Evolutionary conservation across 192 early-diverging fungal genomes (phyloP).

Genomic region (Piromyces finnis): DNA sequence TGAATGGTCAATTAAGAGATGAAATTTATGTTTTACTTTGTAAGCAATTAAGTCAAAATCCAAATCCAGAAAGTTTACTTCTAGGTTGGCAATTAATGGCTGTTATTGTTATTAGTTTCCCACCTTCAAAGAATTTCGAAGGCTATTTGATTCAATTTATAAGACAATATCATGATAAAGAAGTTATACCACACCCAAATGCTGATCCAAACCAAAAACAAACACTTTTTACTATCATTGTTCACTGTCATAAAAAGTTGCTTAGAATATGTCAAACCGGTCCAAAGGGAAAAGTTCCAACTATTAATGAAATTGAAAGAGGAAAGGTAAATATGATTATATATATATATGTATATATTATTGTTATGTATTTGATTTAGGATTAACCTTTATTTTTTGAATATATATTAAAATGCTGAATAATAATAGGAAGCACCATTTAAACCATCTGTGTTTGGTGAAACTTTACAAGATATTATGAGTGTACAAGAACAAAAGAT

Average conservation of each 20-base stretch:
- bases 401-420: not conserved
- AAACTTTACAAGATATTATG: conserved; percentile 76
- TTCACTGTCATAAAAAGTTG: conserved; percentile 27
- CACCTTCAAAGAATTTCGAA: conserved; percentile 74
- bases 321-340: conserved; percentile 3
- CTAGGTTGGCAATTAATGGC: conserved; percentile 77
- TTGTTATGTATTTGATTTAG: too few relatives aligned
- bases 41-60: conserved; percentile 71
- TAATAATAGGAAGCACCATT: conserved; percentile 52
- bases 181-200: not conserved
- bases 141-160: conserved; percentile 68
- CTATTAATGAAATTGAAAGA: conserved; percentile 48
- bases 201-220: not conserved
- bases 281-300: conserved; percentile 56
- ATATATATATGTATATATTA: too few relatives aligned
- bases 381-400: not conserved
- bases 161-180: conserved; percentile 29
- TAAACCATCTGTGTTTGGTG: conserved; percentile 74
- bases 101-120: conserved; percentile 70
- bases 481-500: conserved; percentile 11
- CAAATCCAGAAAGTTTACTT: conserved; percentile 40
- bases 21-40: conserved; percentile 89
- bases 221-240: conserved; percentile 10
- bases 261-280: conserved; percentile 56
- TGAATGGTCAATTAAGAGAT: conserved; percentile 61